phyloP scores from a whole-genome alignment of 352 stramenopile genomes.

The Phytopythium litorale region DNA sequence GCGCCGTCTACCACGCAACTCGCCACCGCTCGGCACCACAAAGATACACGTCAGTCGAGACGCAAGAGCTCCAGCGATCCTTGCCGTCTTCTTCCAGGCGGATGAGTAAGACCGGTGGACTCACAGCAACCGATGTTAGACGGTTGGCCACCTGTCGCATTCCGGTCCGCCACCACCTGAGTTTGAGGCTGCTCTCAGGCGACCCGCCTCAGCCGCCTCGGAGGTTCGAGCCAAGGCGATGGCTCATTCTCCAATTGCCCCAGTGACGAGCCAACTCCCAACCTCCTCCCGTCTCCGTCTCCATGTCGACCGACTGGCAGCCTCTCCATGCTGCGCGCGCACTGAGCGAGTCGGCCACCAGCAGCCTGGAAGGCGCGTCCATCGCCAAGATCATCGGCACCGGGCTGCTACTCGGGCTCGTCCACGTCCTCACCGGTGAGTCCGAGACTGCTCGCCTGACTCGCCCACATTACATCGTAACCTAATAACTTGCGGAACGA shows the following conservation, averaged over 20 bases:
- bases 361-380: constrained; percentile 23
- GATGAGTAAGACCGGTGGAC: too few species aligned
- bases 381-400: constrained; percentile 43
- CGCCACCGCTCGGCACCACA: background rate
- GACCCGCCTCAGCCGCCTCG: too few species aligned
- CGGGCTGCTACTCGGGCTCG: constrained; percentile 35
- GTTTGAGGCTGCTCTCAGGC: too few species aligned
- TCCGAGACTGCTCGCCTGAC: too few species aligned
- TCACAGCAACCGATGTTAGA: background rate
- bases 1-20: background rate
- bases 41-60: constrained; percentile 5
- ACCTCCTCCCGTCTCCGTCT: background rate
- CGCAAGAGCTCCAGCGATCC: too few species aligned
- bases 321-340: constrained; percentile 9
- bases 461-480: background rate
- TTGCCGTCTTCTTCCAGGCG: too few species aligned
- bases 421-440: constrained; percentile 46
- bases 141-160: background rate
- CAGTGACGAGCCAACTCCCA: background rate
- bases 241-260: background rate
- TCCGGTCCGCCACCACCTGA: background rate
- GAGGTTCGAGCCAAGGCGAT: background rate
- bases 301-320: constrained; percentile 3
- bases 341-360: constrained; percentile 21
- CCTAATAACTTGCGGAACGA: too few species aligned